A percentile compares a stretch with the other conserved stretches of the same genome.
Conservation (phyloP, 805 yeast genomes). For the Kluyveromyces starmeri region DNA sequence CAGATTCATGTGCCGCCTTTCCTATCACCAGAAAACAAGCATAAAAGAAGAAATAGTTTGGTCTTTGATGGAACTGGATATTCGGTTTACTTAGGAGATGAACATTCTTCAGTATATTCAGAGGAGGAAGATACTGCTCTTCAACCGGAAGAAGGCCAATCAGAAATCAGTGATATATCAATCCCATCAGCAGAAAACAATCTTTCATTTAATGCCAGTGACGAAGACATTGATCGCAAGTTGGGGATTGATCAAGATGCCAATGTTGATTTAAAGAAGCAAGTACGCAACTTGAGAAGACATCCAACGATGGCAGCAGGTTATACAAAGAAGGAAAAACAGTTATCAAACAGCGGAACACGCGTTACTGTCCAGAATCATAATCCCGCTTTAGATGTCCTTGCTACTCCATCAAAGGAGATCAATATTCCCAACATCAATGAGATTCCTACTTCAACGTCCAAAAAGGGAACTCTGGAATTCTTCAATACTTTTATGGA, state of each 20-base stretch:
- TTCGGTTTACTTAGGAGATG: slow-evolving; percentile 18
- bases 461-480: slow-evolving; percentile 14
- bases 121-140: neutral
- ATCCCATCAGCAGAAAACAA: slow-evolving; percentile 25
- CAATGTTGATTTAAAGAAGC: slow-evolving; percentile 26
- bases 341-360: neutral
- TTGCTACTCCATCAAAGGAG: slow-evolving; percentile 22
- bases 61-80: slow-evolving; percentile 32
- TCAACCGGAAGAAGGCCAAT: neutral
- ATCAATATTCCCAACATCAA: slow-evolving; percentile 23
- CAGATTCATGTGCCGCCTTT: slow-evolving; percentile 32
- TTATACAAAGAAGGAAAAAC: neutral
- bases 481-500: slow-evolving; percentile 20
- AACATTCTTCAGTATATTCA: slow-evolving; percentile 3
- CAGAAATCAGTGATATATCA: slow-evolving; percentile 12
- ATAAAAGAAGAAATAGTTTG: slow-evolving; percentile 21
- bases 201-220: slow-evolving; percentile 18
- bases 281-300: slow-evolving; percentile 19
- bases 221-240: slow-evolving; percentile 14
- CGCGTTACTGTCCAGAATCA: slow-evolving; percentile 1
- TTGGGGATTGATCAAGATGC: slow-evolving; percentile 27
- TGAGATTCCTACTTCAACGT: slow-evolving; percentile 11
- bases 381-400: slow-evolving; percentile 19
- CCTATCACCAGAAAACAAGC: slow-evolving; percentile 29
- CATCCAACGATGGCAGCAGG: neutral